phyloP scores from a whole-genome alignment of 331 rosid species.

The Telfairia occidentalis region DNA sequence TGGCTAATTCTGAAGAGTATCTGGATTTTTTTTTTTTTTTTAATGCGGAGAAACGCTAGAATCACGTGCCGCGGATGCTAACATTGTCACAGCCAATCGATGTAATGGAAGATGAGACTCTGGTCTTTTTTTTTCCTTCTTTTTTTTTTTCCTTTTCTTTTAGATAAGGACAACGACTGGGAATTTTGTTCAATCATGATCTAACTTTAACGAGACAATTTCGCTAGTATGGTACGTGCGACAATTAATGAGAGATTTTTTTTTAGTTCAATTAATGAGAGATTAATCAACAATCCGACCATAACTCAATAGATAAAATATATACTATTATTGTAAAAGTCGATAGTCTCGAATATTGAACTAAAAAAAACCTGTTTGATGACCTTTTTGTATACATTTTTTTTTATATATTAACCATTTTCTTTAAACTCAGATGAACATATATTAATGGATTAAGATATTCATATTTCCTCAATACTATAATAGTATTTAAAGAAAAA shows the following conservation, averaged over 20 bases:
- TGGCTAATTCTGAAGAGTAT: slow-evolving; percentile 24
- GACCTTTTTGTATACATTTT: no score
- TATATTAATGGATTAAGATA: no score
- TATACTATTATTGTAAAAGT: no score
- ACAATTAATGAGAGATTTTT: not conserved
- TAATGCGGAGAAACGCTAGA: not conserved
- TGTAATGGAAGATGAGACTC: not conserved
- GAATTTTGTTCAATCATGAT: not conserved
- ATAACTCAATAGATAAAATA: no score
- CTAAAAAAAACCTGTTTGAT: no score
- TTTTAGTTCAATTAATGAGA: no score
- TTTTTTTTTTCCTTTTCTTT: not conserved
- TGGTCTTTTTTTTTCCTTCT: not conserved
- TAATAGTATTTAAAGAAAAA: no score
- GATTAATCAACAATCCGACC: no score
- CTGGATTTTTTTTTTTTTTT: slow-evolving; percentile 12
- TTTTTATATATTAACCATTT: no score
- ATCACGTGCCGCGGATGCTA: not conserved
- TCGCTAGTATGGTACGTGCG: not conserved
- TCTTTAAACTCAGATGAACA: no score
- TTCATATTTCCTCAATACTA: no score
- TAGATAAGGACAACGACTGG: not conserved
- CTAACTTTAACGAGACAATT: not conserved
- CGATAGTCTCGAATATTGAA: no score
- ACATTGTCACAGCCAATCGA: slow-evolving; percentile 14